Evolutionary conservation across 805 yeast genomes (phyloP), one percentile per base, ranked within the genome.

Genomic region (Kuraishia capsulata): DNA sequence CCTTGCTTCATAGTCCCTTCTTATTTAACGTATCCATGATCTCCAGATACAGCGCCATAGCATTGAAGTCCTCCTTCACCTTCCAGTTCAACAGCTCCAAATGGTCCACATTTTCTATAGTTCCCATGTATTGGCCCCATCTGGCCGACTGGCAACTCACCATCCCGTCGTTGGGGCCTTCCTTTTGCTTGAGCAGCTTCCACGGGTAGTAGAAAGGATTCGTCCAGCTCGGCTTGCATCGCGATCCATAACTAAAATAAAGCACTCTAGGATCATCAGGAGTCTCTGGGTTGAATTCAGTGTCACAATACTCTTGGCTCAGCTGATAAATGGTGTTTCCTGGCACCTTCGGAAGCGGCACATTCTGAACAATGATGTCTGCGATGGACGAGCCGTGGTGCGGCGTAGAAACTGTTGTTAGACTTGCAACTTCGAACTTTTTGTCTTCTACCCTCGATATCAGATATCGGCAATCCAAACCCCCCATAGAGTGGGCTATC

Each of bases 401-500:
- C 0, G 97, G 97, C 0, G 96, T 85, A 0, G 92, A 75, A 0
- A 88, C 67, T 0, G 97, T 88, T 1, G 96, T 87, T 21, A 88
- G 61, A 31, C 92, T 81, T 2, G 69, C 75, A 6, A 89, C 81
- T 46, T 75, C 62, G 47, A 75, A 80, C 32, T 67, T 59, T 26
- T 61, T 53, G 20, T 67, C 61, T 35, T 64, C 57, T 3, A 82
- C 53, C 36, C 71, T 63, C 1, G 84, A 69, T 2, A 87, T 82
- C 45, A 89, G 57, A 52, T 78, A 85, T 37, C 97, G 62, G 25
- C 88, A 75, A 52, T 89, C 96, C 23, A 88, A 61, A 0, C 97
- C 97, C 4, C 97, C 97, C 96, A 88, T 87, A 0, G 96, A 86
- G 53, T 88, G 97, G 4, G 92, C 92, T 20, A 88, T 67, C 33